phyloP scores from a whole-genome alignment of 306 rosid species.

The Medicago truncatula region MtrunA17r5.0-ANR NC_053045.1:49457001-49457500 shows the following conservation, averaged over 20 bases:
- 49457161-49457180: background rate
- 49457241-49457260: constrained; percentile 26
- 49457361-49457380: constrained; percentile 92
- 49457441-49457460: constrained; percentile 31
- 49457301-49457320: constrained; percentile 28
- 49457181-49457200: constrained; percentile 23
- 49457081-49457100: constrained; percentile 58
- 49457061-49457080: constrained; percentile 93
- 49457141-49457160: constrained; percentile 26
- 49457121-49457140: constrained; percentile 23
- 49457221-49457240: constrained; percentile 11
- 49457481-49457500: constrained; percentile 33
- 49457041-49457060: constrained; percentile 87
- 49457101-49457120: constrained; percentile 19
- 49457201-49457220: constrained; percentile 12
- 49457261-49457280: constrained; percentile 10
- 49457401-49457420: constrained; percentile 68
- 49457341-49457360: constrained; percentile 99
- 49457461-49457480: constrained; percentile 15
- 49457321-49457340: constrained; percentile 46
- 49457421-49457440: constrained; percentile 84
- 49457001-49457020: constrained; percentile 98
- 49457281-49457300: constrained; percentile 3
- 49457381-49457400: constrained; percentile 81
- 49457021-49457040: constrained; percentile 91